Base-by-base conservation (phyloP, 176 grass and related monocot genomes). In the Phragmites australis region DNA sequence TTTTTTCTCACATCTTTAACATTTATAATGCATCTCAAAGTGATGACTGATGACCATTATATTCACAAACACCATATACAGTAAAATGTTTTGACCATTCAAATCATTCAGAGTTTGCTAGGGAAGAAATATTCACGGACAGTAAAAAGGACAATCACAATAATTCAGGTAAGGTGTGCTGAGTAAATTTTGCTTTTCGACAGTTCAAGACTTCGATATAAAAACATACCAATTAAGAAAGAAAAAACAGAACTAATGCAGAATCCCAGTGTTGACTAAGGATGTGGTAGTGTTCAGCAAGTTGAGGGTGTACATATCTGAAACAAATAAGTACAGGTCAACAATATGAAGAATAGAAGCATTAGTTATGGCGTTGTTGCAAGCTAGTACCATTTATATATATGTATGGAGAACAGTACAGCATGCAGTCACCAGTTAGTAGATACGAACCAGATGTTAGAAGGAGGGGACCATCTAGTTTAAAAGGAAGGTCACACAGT, bases 21-120 rank as follows among this genome's bases (percentile, higher is more conserved):
- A 37, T 29, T 55, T 68, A 48, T 45, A 63, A 56, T 27, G 32
- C 13, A 31, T 61, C 1, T 27, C 15, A 53, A 66, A 66, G 50
- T 65, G 11, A 17, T 4, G 18, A 9, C 46, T 40, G 2, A 37
- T 71, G 45, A 82, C 49, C 32, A 63, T 19, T 53, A 18, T 66
- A 65, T 56, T 56, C 26, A 66, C 9, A 76, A 18, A 47, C 50
- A 58, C 19, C 48, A 76, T 45, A 68, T 45, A 44, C 30, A 13
- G 68, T 30, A 13, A 65, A 57, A 30, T 81, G 68, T 55, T 45
- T 56, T 69, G 23, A 59, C 6, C 18, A 81, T 57, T 63, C 23
- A 47, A 37, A 37, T 37, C n/a, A 46, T 47, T 2, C 17, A 58
- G 41, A 68, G 18, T 69, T 31, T 46, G 51, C 6, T 22, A 31